phyloP scores from a whole-genome alignment of 2,329 filamentous ascomycete genomes.

The Cyphellophora attinorum region DNA sequence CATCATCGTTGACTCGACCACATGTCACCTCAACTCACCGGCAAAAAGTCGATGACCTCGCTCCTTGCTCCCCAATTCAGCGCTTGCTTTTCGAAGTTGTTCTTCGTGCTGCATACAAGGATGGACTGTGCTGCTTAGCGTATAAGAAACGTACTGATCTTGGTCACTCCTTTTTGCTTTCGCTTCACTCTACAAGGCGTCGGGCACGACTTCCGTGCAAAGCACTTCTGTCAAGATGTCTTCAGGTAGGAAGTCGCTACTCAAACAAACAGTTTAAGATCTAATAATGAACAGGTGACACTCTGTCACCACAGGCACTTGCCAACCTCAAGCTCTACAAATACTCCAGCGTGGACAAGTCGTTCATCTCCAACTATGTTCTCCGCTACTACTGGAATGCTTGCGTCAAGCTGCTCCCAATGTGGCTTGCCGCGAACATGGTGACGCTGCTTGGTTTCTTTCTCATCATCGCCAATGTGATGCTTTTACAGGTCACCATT shows the following conservation, averaged over 20 bases:
- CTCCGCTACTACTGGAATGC: constrained; percentile 83
- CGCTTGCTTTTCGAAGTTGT: no score
- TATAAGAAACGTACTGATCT: no score
- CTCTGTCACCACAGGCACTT: constrained; percentile 79
- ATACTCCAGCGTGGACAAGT: constrained; percentile 95
- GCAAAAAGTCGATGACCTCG: no score
- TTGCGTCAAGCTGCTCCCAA: constrained; percentile 78
- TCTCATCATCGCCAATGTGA: constrained; percentile 82
- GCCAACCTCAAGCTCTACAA: constrained; percentile 91
- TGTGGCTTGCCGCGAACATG: constrained; percentile 98
- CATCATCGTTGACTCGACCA: no score
- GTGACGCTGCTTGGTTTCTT: constrained; percentile 91
- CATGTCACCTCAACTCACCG: no score
- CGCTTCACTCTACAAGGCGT: no score
- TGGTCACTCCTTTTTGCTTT: no score
- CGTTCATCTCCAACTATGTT: constrained; percentile 84
- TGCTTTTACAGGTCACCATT: constrained; percentile 64
- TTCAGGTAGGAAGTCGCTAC: neutral
- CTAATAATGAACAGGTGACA: constrained; percentile 33
- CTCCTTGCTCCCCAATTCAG: no score
- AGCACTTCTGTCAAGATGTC: neutral
- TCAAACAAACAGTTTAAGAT: no score
- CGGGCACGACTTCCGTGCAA: no score
- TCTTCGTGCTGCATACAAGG: no score
- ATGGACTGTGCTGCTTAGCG: no score